These are phyloP conservation scores for Haematococcus lacustris DNA, from an alignment of 139 green algal genomes.

Conservation along the genomic window DNA sequence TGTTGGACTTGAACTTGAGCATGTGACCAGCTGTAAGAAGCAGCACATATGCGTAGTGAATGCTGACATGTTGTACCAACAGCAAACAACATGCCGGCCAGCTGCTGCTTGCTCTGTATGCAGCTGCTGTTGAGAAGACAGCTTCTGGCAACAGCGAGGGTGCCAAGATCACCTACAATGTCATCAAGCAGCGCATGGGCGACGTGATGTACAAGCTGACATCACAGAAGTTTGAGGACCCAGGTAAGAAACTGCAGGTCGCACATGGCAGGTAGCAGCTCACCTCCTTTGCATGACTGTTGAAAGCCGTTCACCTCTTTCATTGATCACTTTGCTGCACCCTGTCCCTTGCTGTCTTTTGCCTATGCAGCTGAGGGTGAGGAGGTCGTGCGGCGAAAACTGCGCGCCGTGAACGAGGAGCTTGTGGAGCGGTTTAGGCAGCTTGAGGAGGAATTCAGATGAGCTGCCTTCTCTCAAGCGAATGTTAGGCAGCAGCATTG, in stretches of 20 bases:
- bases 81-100: slow-evolving; percentile 10
- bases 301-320: no score
- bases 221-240: slow-evolving; percentile 97
- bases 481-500: no score
- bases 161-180: slow-evolving; percentile 87
- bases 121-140: slow-evolving; percentile 82
- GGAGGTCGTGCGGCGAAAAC: slow-evolving; percentile 54
- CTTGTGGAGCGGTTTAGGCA: slow-evolving; percentile 78
- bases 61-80: no score
- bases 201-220: slow-evolving; percentile 92
- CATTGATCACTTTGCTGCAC: background rate
- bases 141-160: slow-evolving; percentile 63
- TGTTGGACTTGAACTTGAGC: no score
- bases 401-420: slow-evolving; percentile 75
- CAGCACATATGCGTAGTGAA: no score
- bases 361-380: slow-evolving; percentile 47
- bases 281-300: no score
- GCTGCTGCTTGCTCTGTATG: no score
- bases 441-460: slow-evolving; percentile 96
- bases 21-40: background rate
- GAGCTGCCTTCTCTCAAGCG: no score
- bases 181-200: slow-evolving; percentile 90
- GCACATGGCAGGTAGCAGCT: no score
- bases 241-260: slow-evolving; percentile 52
- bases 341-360: background rate